Evolutionary conservation across 305 asterid species (phyloP), one percentile per base, ranked within the genome.

Genomic region (Caryopteris hybrid): DNA sequence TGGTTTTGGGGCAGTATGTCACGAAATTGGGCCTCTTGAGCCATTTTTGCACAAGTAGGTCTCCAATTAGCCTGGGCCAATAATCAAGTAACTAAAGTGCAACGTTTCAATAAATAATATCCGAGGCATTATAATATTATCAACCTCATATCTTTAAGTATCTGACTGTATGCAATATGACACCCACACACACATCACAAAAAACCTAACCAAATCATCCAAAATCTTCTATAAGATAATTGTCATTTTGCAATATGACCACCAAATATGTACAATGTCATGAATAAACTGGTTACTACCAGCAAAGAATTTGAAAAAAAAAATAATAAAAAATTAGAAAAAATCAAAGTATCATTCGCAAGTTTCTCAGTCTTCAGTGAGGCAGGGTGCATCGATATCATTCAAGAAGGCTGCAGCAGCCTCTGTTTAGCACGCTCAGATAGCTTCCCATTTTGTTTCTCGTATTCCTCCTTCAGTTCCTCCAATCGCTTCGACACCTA

Each of bases 401-500:
- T 16, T 70, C 78, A 74, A 52, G 70, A 59, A 55, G 81, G 53
- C 79, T 80, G 76, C 76, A 70, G 66, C 74, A 55, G 58, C 70
- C 77, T 79, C 76, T 75, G 86, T 75, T 78, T 86, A 31, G 56
- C 67, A 18, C 74, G 78, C 52, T 77, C 86, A 0, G 81, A 75
- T 36, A 72, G 75, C 72, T 81, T 85, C 70, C 72, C 81, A 0
- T 78, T 74, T 71, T 83, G 84, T 68, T 86, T 85, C 75, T 88
- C 95, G 56, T 90, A 88, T 53, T 86, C 88, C 57, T 80, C 88
- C 78, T 76, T 85, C 82, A 85, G 64, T 54, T 82, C 88, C 74
- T 72, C 86, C 86, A 88, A 79, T 57, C 79, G 75, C 80, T 80
- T 87, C 0, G 97, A 86, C 33, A 91, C 95, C 96, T 90, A 70